Evolutionary conservation across 129 eudicot species (phyloP), one percentile per base, ranked within the genome.

Genomic region (Lonicera japonica): DNA sequence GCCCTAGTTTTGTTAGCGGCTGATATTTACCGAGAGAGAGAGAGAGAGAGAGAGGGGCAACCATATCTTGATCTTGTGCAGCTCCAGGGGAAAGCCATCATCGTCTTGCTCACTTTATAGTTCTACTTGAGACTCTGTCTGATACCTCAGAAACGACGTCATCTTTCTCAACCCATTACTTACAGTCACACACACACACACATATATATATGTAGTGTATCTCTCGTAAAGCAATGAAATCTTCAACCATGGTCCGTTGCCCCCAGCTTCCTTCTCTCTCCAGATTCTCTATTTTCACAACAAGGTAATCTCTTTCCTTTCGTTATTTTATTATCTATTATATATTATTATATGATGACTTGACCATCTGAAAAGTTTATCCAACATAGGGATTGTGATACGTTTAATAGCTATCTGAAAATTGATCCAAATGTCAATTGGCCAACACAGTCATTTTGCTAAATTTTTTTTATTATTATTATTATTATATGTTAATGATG

Each of bases 181-280:
- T 23, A 8, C 21, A 9, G 9, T 1, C 23, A 17, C 25, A 20
- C 25, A 50, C 55, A 50, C 21, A 50, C 19, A 50, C 21, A 50
- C 1, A 5, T 17, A 5, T n/a, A 0, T 17, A 50, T n/a, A 3
- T 17, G 2, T 17, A 11, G 53, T 10, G 53, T 17, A 17, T 50
- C 4, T 5, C 8, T 50, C 21, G 21, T 5, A 50, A n/a, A 54
- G 14, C 58, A 20, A 71, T 71, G 76, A 43, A 54, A 71, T 47
- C 76, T 54, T 54, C 45, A 13, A 63, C 8, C 5, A 0, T 51
- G 0, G 25, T 21, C 34, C 56, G 55, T 20, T 40, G 68, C 24
- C 45, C 54, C 0, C 36, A 11, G 16, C 41, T 65, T 17, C 60
- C 52, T 17, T 64, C 54, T 46, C 13, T 63, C 52, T 46, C 52